Percentiles rank a stretch among this genome's conserved stretches.
Conservation (phyloP, 163 green algal genomes). For the Scenedesmus sp. region DNA sequence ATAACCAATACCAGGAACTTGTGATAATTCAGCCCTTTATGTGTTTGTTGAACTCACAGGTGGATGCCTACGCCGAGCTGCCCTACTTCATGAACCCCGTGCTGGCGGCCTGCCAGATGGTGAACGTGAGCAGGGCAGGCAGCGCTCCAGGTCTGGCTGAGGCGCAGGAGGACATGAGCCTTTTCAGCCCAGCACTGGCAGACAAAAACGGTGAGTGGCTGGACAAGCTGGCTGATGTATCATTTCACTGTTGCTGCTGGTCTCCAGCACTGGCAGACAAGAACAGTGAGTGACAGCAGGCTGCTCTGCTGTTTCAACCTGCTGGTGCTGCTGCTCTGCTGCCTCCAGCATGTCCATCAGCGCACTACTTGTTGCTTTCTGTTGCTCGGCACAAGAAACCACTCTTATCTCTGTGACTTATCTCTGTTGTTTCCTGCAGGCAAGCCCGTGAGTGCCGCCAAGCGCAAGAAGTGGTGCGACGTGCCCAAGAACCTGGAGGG, state of each 20-base stretch:
- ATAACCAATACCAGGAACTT: too few relatives aligned
- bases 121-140: constrained; percentile 34
- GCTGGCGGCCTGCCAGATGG: constrained; percentile 52
- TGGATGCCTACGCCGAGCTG: constrained; percentile 37
- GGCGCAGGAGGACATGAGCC: constrained; percentile 48
- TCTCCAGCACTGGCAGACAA: not conserved
- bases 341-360: not conserved
- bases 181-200: constrained; percentile 42
- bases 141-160: constrained; percentile 5
- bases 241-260: not conserved
- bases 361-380: not conserved
- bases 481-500: constrained; percentile 44
- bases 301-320: not conserved
- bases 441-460: constrained; percentile 18
- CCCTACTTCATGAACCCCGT: constrained; percentile 58
- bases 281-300: not conserved
- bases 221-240: not conserved
- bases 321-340: not conserved
- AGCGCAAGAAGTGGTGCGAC: constrained; percentile 54
- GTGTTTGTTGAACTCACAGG: not conserved
- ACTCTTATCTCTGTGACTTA: not conserved
- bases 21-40: not conserved
- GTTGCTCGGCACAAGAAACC: too few relatives aligned
- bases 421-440: constrained; percentile 11
- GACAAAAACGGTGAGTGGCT: constrained; percentile 44